phyloP scores from a whole-genome alignment of 768 basidiomycete species.

The Boletus sp. region DNA sequence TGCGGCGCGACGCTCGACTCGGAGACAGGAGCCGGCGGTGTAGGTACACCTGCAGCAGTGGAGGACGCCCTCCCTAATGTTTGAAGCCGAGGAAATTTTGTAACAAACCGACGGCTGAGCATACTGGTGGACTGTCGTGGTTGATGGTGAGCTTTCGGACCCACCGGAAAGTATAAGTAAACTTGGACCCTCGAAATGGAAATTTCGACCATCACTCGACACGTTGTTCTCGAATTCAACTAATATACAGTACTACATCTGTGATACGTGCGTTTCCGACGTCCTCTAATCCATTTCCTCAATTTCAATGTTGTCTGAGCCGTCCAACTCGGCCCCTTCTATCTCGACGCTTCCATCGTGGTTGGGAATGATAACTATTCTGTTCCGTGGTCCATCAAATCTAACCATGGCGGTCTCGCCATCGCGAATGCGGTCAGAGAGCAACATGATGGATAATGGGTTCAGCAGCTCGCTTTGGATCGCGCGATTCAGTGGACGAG shows the following conservation, averaged over 20 bases:
- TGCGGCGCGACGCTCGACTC: conserved; percentile 49
- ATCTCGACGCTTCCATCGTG: conserved; percentile 53
- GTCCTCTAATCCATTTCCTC: conserved; percentile 18
- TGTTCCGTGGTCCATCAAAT: conserved; percentile 82
- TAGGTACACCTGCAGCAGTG: conserved; percentile 11
- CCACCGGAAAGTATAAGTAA: background rate
- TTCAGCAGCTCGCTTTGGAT: conserved; percentile 93
- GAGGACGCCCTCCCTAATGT: conserved; percentile 25
- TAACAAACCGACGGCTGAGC: conserved; percentile 27
- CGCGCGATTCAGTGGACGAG: conserved; percentile 85
- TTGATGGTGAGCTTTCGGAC: conserved; percentile 2
- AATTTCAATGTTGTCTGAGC: conserved; percentile 47
- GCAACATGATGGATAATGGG: conserved; percentile 80
- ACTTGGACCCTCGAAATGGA: conserved; percentile 12
- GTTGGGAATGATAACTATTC: conserved; percentile 75
- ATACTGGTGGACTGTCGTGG: conserved; percentile 16
- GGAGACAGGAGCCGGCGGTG: conserved; percentile 10
- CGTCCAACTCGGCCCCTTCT: conserved; percentile 55
- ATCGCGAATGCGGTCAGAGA: conserved; percentile 79
- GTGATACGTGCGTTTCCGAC: background rate
- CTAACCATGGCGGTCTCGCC: conserved; percentile 72
- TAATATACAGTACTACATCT: background rate
- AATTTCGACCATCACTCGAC: background rate
- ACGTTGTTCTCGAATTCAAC: background rate
- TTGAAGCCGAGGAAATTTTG: conserved; percentile 16